Evolutionary conservation across 106 monocot genomes (phyloP).

Genomic region (Gastrodia elata): DNA sequence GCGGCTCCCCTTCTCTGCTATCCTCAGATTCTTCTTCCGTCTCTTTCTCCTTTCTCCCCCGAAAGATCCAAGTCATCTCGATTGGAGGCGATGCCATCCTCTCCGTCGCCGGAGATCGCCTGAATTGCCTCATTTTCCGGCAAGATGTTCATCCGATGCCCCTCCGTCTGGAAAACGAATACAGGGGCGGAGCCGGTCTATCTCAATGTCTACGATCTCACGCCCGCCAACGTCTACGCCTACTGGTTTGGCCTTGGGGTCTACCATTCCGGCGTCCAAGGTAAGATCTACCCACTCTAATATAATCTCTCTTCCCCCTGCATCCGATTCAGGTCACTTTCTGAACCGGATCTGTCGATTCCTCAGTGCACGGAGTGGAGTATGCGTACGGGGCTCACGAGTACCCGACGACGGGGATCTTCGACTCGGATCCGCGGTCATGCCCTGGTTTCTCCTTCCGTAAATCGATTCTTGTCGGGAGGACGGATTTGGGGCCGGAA

Average conservation of each 20-base stretch:
- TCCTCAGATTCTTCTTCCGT: background rate
- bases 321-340: background rate
- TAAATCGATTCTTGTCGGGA: slow-evolving; percentile 68
- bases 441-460: slow-evolving; percentile 88
- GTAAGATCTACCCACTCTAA: slow-evolving; percentile 11
- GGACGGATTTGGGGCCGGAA: slow-evolving; percentile 54
- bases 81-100: background rate
- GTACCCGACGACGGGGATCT: slow-evolving; percentile 71
- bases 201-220: slow-evolving; percentile 95
- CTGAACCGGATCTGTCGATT: background rate
- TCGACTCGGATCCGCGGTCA: slow-evolving; percentile 67
- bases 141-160: slow-evolving; percentile 7
- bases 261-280: slow-evolving; percentile 85
- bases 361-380: slow-evolving; percentile 87
- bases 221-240: slow-evolving; percentile 84
- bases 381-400: slow-evolving; percentile 97
- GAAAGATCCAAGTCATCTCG: background rate
- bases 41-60: background rate
- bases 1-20: background rate
- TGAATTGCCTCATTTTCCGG: background rate
- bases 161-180: slow-evolving; percentile 2
- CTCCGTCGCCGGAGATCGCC: background rate
- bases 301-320: background rate
- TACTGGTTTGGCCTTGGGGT: slow-evolving; percentile 85
- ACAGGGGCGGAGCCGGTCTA: slow-evolving; percentile 44